phyloP scores from a whole-genome alignment of 164 flowering plant species.

The Macadamia tetraphylla region DNA sequence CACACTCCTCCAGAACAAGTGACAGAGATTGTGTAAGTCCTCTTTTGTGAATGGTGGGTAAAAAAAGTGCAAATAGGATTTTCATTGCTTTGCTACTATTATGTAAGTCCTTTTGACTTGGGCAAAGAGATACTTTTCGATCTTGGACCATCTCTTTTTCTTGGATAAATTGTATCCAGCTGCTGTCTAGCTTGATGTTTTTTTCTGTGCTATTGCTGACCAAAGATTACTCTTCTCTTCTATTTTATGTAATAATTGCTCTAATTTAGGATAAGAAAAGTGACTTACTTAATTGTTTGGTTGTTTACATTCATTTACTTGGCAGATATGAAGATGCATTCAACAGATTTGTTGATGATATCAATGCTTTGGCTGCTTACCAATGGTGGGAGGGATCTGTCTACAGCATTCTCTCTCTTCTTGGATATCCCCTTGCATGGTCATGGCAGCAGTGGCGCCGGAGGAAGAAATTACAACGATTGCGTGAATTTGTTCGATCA shows the following conservation, averaged over 20 bases:
- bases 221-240: not conserved
- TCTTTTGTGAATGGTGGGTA: not conserved
- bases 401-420: conserved; percentile 56
- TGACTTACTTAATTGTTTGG: not conserved
- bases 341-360: conserved; percentile 87
- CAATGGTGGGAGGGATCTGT: conserved; percentile 99
- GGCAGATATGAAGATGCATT: conserved; percentile 92
- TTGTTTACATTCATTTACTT: conserved; percentile 8
- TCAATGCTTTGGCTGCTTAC: conserved; percentile 78
- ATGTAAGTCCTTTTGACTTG: not conserved
- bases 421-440: conserved; percentile 91
- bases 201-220: no score
- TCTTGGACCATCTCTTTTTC: no score
- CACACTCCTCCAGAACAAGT: conserved; percentile 88
- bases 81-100: conserved; percentile 2
- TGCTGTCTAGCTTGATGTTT: no score
- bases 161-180: no score
- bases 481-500: conserved; percentile 94
- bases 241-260: not conserved
- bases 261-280: no score
- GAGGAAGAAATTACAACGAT: conserved; percentile 60
- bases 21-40: conserved; percentile 76
- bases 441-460: conserved; percentile 89
- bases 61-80: not conserved
- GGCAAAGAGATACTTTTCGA: no score